phyloP scores from a whole-genome alignment of 768 basidiomycete species.

The Naganishia friedmannii region DNA sequence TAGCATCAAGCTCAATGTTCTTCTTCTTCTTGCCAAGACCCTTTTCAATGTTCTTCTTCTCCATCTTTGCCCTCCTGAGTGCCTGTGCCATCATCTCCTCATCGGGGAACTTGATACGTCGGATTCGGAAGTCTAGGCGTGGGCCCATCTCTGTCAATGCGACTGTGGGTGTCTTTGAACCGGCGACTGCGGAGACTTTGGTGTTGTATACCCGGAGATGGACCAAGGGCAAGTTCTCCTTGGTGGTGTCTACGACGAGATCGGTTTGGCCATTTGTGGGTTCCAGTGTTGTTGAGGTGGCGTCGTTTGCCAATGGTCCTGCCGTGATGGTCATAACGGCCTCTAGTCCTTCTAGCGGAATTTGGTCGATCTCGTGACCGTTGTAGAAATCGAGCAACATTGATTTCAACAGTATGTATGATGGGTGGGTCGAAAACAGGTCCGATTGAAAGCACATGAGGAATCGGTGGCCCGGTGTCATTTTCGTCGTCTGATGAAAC shows the following conservation, averaged over 20 bases:
- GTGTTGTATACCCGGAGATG: slow-evolving; percentile 85
- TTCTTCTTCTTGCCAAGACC: slow-evolving; percentile 78
- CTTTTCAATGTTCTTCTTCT: slow-evolving; percentile 79
- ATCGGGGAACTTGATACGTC: slow-evolving; percentile 72
- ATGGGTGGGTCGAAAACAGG: slow-evolving; percentile 89
- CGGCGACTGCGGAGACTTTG: slow-evolving; percentile 65
- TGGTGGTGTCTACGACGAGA: slow-evolving; percentile 39
- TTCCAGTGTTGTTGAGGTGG: slow-evolving; percentile 53
- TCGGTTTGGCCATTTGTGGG: slow-evolving; percentile 52
- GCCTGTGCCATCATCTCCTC: slow-evolving; percentile 76
- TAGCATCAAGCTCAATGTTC: slow-evolving; percentile 91
- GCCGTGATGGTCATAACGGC: slow-evolving; percentile 47
- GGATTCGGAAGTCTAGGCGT: slow-evolving; percentile 73
- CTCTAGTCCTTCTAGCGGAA: slow-evolving; percentile 60
- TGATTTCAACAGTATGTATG: slow-evolving; percentile 86
- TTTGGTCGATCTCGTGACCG: slow-evolving; percentile 71
- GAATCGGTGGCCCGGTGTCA: slow-evolving; percentile 82
- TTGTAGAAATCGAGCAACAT: slow-evolving; percentile 87
- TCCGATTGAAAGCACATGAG: slow-evolving; percentile 94
- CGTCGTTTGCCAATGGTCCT: slow-evolving; percentile 40
- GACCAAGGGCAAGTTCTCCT: slow-evolving; percentile 65
- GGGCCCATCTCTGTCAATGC: slow-evolving; percentile 88
- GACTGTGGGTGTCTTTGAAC: slow-evolving; percentile 73
- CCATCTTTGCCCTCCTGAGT: slow-evolving; percentile 77
- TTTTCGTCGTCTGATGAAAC: slow-evolving; percentile 69